Evolutionary conservation across 2,329 filamentous ascomycete species (phyloP).

Genomic region (Apiospora rasikravindrae): DNA sequence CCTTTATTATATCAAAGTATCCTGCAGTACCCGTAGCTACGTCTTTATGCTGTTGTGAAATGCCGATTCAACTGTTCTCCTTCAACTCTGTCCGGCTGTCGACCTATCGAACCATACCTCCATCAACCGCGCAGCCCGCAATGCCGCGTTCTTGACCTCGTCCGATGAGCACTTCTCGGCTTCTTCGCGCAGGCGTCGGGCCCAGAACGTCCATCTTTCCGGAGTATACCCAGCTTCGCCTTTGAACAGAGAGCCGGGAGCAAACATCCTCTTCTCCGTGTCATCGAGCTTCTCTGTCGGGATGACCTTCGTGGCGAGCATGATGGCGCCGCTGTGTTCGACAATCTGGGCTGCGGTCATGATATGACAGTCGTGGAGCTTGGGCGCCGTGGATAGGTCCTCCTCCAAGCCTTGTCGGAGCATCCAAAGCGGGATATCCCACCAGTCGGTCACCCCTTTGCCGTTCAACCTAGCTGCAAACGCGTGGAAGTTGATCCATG

Average conservation of each 20-base stretch:
- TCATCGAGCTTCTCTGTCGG: constrained; percentile 22
- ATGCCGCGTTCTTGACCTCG: constrained; percentile 30
- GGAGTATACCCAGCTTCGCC: constrained; percentile 30
- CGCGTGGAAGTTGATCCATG: constrained; percentile 35
- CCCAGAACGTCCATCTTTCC: constrained; percentile 38
- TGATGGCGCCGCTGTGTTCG: constrained; percentile 33
- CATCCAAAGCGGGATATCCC: constrained; percentile 35
- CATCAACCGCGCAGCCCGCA: constrained; percentile 35
- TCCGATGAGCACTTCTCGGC: constrained; percentile 27
- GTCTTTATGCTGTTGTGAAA: background rate
- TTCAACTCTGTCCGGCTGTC: background rate
- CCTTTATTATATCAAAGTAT: background rate
- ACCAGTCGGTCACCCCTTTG: constrained; percentile 28
- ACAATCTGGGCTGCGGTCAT: constrained; percentile 34
- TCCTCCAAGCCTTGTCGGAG: constrained; percentile 35
- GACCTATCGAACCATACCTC: constrained; percentile 32
- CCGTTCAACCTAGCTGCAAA: constrained; percentile 35
- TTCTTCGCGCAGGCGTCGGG: constrained; percentile 30
- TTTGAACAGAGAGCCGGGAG: constrained; percentile 32
- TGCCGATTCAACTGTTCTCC: background rate
- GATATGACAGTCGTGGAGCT: constrained; percentile 28
- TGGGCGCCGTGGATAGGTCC: constrained; percentile 18
- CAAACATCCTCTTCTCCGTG: constrained; percentile 28
- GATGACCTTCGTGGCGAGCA: constrained; percentile 27
- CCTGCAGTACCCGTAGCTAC: background rate